phyloP scores from a whole-genome alignment of 768 basidiomycete species.

The Strobilomyces echinocephalus region DNA sequence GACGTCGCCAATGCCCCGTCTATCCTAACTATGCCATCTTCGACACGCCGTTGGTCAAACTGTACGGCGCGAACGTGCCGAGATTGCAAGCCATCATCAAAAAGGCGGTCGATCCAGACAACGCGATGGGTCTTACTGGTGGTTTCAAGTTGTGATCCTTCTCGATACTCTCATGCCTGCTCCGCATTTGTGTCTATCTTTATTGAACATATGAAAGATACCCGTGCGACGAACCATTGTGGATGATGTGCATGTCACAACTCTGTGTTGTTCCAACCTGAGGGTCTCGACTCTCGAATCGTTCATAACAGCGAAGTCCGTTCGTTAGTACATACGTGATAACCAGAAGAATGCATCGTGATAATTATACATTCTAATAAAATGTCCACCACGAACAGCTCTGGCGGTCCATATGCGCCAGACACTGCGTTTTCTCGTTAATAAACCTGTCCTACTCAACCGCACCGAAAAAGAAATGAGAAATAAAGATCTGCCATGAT shows the following conservation, averaged over 20 bases:
- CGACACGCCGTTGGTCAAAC: conserved; percentile 41
- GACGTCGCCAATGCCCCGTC: conserved; percentile 27
- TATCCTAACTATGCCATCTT: conserved; percentile 60
- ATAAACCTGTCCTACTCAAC: not conserved
- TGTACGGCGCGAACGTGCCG: conserved; percentile 44
- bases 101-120: conserved; percentile 38
- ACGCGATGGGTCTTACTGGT: conserved; percentile 60
- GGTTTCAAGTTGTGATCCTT: conserved; percentile 47
- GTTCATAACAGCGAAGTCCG: conserved; percentile 11
- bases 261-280: too few relatives aligned
- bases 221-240: not conserved
- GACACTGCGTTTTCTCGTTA: not conserved
- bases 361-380: conserved; percentile 15
- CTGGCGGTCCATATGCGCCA: conserved; percentile 13
- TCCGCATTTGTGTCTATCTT: not conserved
- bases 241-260: too few relatives aligned
- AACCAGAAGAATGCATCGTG: not conserved
- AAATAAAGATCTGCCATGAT: not conserved
- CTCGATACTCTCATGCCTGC: too few relatives aligned
- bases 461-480: not conserved
- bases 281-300: not conserved
- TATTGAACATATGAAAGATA: not conserved
- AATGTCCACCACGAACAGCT: conserved; percentile 10
- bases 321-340: conserved; percentile 1
- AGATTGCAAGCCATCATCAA: conserved; percentile 1